Evolutionary conservation across 768 basidiomycete species (phyloP).

Genomic region (Basidioascus undulatus): DNA sequence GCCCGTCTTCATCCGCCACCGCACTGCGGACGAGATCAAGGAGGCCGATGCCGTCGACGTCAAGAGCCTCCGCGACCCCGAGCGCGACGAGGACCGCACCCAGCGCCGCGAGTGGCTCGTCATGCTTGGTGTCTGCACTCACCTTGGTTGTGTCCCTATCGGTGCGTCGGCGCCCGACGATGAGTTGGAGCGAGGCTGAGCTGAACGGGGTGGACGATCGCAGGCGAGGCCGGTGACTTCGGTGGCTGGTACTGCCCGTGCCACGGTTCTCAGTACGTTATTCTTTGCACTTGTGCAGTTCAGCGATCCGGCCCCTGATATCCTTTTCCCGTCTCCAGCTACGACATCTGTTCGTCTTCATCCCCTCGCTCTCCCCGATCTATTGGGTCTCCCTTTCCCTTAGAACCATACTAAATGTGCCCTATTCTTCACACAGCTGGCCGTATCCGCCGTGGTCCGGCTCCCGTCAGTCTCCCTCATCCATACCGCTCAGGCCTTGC

Average conservation of each 20-base stretch:
- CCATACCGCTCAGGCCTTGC: neutral
- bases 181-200: no score
- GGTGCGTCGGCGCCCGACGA: no score
- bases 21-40: conserved; percentile 69
- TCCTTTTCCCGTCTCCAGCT: conserved; percentile 19
- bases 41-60: conserved; percentile 69
- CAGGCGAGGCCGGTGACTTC: conserved; percentile 71
- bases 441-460: conserved; percentile 84
- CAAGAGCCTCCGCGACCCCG: conserved; percentile 74
- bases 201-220: no score
- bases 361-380: neutral
- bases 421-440: conserved; percentile 33
- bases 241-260: conserved; percentile 72
- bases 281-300: conserved; percentile 12
- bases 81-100: conserved; percentile 60
- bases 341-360: conserved; percentile 81
- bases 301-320: neutral
- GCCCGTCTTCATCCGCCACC: conserved; percentile 96
- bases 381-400: neutral
- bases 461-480: conserved; percentile 42
- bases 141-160: conserved; percentile 94
- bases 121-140: conserved; percentile 83
- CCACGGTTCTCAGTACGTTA: conserved; percentile 98
- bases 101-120: conserved; percentile 94
- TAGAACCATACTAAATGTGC: neutral